Evolutionary conservation across 257 asterid species (phyloP), one percentile per base, ranked within the genome.

Genomic region (Cordia subcordata): DNA sequence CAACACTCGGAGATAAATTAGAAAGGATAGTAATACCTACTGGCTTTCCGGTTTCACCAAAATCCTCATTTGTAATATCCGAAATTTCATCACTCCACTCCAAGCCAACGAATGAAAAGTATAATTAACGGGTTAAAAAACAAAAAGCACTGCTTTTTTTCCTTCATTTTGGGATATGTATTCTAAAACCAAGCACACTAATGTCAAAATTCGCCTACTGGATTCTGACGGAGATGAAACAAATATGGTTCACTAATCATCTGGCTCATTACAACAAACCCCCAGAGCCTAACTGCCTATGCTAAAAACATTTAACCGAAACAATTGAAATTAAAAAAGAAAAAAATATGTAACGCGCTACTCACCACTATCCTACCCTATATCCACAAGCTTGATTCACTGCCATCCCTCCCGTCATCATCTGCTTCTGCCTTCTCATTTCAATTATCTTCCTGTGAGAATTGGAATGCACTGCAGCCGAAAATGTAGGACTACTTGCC

Each of bases 361-460:
- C 62, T 70, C 67, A 71, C 46, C 65, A 65, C 78, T 75, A 79
- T 27, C 81, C 91, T 82, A 77, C 65, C 45, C 79, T 77, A 67
- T 85, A 85, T 79, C 86, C 83, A 74, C 75, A 68, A 63, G 68
- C 77, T 63, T 70, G 82, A 58, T 67, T 77, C 68, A 39, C 19
- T 66, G 39, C 19, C 51, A 72, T 33, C 23, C 74, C 83, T 23
- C 72, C 91, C 0, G 16, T 54, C 17, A 53, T 54, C 13, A 12
- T 44, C 70, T 74, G 72, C 81, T 81, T 85, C 81, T 79, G 84
- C 82, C 42, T 74, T 66, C 98, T 83, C 95, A 90, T 85, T 88
- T 90, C 96, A 18, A 90, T 64, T 53, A 90, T 84, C 78, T 85
- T 90, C 61, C 95, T 57, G 50, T 90, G 98, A 1, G 98, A 87